These are phyloP conservation scores for Yamadazyma sp. DNA, from an alignment of 805 yeast species.

Conservation along the genomic window DNA sequence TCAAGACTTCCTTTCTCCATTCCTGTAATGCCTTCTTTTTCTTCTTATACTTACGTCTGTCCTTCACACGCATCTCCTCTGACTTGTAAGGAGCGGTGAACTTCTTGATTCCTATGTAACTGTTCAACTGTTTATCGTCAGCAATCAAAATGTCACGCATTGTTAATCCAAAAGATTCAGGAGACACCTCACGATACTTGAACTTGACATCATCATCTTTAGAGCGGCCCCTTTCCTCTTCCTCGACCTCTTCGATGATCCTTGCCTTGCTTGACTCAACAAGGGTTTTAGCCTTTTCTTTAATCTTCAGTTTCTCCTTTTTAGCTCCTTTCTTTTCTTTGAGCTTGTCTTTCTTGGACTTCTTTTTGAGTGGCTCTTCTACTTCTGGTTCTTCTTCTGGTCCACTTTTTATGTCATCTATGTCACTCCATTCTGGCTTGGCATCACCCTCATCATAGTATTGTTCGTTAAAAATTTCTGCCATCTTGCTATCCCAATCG, in stretches of 20 bases:
- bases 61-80: slow-evolving; percentile 67
- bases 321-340: slow-evolving; percentile 58
- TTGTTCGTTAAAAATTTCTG: slow-evolving; percentile 81
- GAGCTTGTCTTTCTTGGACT: slow-evolving; percentile 54
- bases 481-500: slow-evolving; percentile 88
- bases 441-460: slow-evolving; percentile 56
- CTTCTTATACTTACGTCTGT: slow-evolving; percentile 71
- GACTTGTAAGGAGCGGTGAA: slow-evolving; percentile 92
- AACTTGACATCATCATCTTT: slow-evolving; percentile 52
- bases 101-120: slow-evolving; percentile 83
- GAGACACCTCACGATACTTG: slow-evolving; percentile 91
- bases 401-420: slow-evolving; percentile 19
- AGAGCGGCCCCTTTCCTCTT: slow-evolving; percentile 55
- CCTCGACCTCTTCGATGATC: slow-evolving; percentile 67
- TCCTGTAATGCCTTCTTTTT: slow-evolving; percentile 81
- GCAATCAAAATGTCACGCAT: slow-evolving; percentile 88
- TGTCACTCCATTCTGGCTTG: slow-evolving; percentile 40
- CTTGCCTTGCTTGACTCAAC: slow-evolving; percentile 72
- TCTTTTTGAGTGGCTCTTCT: slow-evolving; percentile 27
- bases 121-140: slow-evolving; percentile 81
- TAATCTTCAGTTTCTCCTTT: slow-evolving; percentile 60
- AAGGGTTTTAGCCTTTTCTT: slow-evolving; percentile 69
- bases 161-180: slow-evolving; percentile 85
- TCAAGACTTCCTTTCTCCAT: slow-evolving; percentile 86
- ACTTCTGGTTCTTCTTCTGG: slow-evolving; percentile 17